Base-by-base conservation (phyloP, 2,329 filamentous ascomycete genomes). In the Emericellopsis atlantica region DNA sequence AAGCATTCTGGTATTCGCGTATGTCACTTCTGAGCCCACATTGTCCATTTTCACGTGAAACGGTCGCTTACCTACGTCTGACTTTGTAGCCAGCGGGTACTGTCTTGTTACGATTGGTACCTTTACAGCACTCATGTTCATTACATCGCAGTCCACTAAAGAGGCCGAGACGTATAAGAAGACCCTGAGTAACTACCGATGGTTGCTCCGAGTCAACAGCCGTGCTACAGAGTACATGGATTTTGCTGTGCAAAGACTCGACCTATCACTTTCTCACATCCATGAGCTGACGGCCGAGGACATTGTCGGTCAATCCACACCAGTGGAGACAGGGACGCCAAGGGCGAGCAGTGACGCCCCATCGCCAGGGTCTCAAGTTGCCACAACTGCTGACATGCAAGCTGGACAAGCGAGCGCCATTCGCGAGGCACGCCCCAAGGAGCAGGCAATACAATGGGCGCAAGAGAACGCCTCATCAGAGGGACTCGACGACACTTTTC, bases 1-100 rank as follows among this genome's bases (percentile, higher is more conserved):
- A 61, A 32, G 56, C 57, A n/a, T 64, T 64, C 34, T 64, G 61
- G 61, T 62, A 63, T 45, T 55, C 54, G 15, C 31, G 38, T 40
- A 32, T 21, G 38, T 39, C 18, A 21, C 18, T 4, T 21, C 12
- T n/a, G 14, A 11, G 38, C 15, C 15, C 38, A 3, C 15, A 34
- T 10, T 9, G n/a, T 21, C 22, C 33, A 32, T 32, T 12, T 6
- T 3, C 15, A 15, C 6, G 31, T 32, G 31, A 32, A 32, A 12
- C 15, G 31, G 3, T 14, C 31, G n/a, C 18, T 39, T 26, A 40
- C 33, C 31, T 15, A 4, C 6, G 15, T 21, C 14, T 15, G 10
- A 36, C 36, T 36, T 18, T 18, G 21, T n/a, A 43, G 41, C 41
- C 23, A 43, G 41, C 38, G 41, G 41, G 8, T 43, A 43, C 37